Evolutionary conservation across 805 yeast genomes (phyloP), one percentile per base, ranked within the genome.

Genomic region (Candida oleophila): DNA sequence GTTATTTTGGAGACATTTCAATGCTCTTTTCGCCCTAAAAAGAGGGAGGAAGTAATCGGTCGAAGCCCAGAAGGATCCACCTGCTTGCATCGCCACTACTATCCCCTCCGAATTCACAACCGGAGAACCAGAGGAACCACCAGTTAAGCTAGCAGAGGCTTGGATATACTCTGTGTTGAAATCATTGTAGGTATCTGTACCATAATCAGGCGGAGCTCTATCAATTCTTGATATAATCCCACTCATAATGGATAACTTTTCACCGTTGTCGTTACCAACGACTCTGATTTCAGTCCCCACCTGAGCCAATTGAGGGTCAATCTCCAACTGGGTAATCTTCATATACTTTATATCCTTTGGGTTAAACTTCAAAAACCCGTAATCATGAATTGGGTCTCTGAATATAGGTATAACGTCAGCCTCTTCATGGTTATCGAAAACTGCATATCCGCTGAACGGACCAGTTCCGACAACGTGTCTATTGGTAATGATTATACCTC

Each of bases 381-480:
- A 91, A 67, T 91, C 97, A 62, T 91, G 97, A 25, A 91, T 90
- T 0, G 97, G 97, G 63, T 91, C 97, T 61, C 97, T 78, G 62
- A 89, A 90, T 25, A 89, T 80, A 2, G 96, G 95, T 45, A 75
- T 81, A 2, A 89, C 95, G 35, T 82, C 89, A 42, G 88, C 87
- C 66, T 90, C 97, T 65, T 91, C 97, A 65, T 91, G 97, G 62
- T 91, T 91, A 60, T 91, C 96, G 60, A 91, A 91, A 1, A 91
- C 89, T 0, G 88, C 96, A 59, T 86, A 89, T 0, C 97, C 97
- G 30, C 83, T 78, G 63, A 91, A 90, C 1, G 97, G 97, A 15
- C 97, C 96, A 0, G 97, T 90, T 2, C 96, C 96, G 37, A 90
- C 96, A 42, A 91, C 97, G 60, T 91, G 97, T 59, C 97, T 78